Conservation (phyloP, 1,139 yeast species). For the Taiozyma sp. region DNA sequence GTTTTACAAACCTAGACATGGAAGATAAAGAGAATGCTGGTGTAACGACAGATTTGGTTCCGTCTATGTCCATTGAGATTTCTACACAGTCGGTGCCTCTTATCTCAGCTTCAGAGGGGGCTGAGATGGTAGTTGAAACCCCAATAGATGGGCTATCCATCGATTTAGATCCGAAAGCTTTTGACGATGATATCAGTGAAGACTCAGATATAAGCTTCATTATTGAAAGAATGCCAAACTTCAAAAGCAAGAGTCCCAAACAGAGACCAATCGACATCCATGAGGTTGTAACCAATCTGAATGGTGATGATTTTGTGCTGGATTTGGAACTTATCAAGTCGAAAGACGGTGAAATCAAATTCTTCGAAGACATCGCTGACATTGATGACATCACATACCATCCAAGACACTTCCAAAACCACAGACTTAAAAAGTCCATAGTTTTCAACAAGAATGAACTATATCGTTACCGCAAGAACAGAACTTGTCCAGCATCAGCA, state of each 20-base stretch:
- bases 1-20: neutral
- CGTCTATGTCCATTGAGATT: neutral
- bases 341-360: constrained; percentile 11
- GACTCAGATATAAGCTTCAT: neutral
- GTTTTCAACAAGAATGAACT: neutral
- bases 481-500: constrained; percentile 11
- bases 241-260: neutral
- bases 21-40: constrained; percentile 2
- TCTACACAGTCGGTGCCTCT: neutral
- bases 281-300: neutral
- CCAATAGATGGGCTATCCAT: neutral
- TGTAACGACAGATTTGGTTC: neutral
- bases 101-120: neutral
- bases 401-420: constrained; percentile 21
- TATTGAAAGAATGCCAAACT: neutral
- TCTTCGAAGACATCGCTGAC: constrained; percentile 7
- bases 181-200: neutral
- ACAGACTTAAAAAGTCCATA: constrained; percentile 6
- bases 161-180: neutral
- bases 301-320: neutral
- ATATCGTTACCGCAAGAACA: constrained; percentile 4
- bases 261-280: neutral
- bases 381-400: constrained; percentile 12
- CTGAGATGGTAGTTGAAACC: neutral
- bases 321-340: neutral